Conservation (phyloP, 306 rosid species). For the Prunus davidiana region DNA sequence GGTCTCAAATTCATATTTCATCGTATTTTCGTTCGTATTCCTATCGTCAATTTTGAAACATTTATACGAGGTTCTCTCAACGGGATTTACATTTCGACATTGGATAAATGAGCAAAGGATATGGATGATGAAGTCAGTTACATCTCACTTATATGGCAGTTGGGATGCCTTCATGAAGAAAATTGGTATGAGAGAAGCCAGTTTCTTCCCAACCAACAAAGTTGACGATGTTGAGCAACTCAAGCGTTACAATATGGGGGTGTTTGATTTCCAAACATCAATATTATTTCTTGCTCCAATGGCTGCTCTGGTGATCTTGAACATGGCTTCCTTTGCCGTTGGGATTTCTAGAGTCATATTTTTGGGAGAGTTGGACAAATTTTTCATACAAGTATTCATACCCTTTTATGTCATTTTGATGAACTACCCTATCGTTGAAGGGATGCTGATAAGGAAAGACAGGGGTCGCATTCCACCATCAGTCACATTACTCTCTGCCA, state of each 20-base stretch:
- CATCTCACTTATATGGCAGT: constrained; percentile 48
- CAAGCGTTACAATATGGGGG: constrained; percentile 41
- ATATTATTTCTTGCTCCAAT: constrained; percentile 51
- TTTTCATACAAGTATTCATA: constrained; percentile 24
- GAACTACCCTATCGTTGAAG: constrained; percentile 29
- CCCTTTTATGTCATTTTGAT: constrained; percentile 13
- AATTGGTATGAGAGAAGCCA: constrained; percentile 45
- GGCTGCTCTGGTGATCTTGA: constrained; percentile 42
- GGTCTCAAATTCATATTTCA: constrained; percentile 47
- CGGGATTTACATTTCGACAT: constrained; percentile 39
- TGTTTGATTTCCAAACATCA: constrained; percentile 57
- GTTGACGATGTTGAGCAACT: constrained; percentile 38
- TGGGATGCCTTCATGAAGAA: constrained; percentile 54
- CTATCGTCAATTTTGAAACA: constrained; percentile 30
- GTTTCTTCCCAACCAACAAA: constrained; percentile 65
- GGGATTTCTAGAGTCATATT: constrained; percentile 37
- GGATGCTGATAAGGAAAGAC: constrained; percentile 32
- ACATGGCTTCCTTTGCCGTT: constrained; percentile 38
- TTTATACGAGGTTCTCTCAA: constrained; percentile 42
- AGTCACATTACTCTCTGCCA: constrained; percentile 8
- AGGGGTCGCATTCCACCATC: constrained; percentile 21
- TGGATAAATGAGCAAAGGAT: constrained; percentile 53
- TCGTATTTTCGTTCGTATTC: constrained; percentile 39
- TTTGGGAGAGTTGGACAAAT: constrained; percentile 20
- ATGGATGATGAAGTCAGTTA: constrained; percentile 59